Evolutionary conservation across 495 filamentous ascomycete genomes (phyloP).

Genomic region (Daldinia vernicosa): DNA sequence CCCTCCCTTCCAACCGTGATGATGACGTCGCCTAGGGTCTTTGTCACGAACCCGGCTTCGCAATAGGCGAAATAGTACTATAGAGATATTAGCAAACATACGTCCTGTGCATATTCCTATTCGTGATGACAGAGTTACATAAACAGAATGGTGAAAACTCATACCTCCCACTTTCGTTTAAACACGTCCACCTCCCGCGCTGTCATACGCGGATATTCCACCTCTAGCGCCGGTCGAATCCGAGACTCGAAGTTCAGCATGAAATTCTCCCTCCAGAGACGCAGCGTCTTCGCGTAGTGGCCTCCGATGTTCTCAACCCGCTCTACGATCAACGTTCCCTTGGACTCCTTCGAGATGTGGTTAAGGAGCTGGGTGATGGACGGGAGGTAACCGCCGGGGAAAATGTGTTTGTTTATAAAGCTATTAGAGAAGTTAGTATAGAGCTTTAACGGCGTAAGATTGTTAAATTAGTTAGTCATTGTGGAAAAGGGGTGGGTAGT

Average conservation of each 20-base stretch:
- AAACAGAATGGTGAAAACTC: conserved; percentile 4
- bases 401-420: conserved; percentile 79
- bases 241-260: conserved; percentile 63
- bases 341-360: conserved; percentile 65
- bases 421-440: conserved; percentile 50
- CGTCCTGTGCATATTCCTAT: neutral
- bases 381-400: conserved; percentile 76
- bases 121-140: neutral
- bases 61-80: conserved; percentile 79
- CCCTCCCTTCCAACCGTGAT: conserved; percentile 73
- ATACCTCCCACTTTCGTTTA: conserved; percentile 72
- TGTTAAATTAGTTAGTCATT: neutral
- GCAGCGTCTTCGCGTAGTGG: conserved; percentile 73
- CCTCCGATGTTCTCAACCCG: conserved; percentile 73
- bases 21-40: conserved; percentile 75
- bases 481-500: conserved; percentile 5
- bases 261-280: conserved; percentile 74
- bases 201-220: conserved; percentile 63
- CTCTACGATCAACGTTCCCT: conserved; percentile 67
- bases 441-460: conserved; percentile 6
- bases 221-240: conserved; percentile 64
- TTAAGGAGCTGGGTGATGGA: conserved; percentile 69
- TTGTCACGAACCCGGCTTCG: conserved; percentile 74
- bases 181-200: conserved; percentile 69
- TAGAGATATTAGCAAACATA: neutral